Percentiles rank a stretch among this genome's conserved stretches.
phyloP scores from a whole-genome alignment of 257 asterid species.

The Linaria vulgaris region DNA sequence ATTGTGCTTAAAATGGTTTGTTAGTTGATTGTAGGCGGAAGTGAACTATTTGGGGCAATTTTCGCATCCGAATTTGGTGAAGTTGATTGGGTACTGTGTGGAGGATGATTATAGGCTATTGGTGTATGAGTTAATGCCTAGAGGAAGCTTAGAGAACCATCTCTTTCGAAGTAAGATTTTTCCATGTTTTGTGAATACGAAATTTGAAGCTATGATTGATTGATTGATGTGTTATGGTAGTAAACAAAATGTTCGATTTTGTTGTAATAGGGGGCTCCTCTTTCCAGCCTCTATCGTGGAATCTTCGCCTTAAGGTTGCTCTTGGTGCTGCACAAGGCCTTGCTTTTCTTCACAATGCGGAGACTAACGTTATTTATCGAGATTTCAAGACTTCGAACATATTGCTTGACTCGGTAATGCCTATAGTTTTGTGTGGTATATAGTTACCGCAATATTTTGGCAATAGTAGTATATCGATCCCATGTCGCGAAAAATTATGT shows the following conservation, averaged over 20 bases:
- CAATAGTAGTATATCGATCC: constrained; percentile 1
- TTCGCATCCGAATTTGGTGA: constrained; percentile 61
- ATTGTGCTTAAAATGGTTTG: neutral
- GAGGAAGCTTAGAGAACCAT: constrained; percentile 71
- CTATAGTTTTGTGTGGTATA: neutral
- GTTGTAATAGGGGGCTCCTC: constrained; percentile 75
- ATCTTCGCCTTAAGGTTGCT: constrained; percentile 80
- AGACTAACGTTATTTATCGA: constrained; percentile 77
- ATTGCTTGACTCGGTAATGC: constrained; percentile 85
- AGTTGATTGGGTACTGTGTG: constrained; percentile 57
- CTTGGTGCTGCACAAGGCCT: constrained; percentile 91
- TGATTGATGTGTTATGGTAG: neutral
- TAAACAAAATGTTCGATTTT: neutral
- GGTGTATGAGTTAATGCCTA: constrained; percentile 62
- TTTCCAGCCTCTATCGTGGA: constrained; percentile 92
- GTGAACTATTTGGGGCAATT: constrained; percentile 62
- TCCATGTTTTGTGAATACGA: constrained; percentile 1
- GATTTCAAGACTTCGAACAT: constrained; percentile 87
- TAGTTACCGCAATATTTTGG: neutral
- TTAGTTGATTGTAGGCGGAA: constrained; percentile 43
- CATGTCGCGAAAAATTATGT: neutral
- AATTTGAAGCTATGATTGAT: neutral
- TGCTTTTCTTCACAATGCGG: constrained; percentile 82
- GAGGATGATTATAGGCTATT: constrained; percentile 60
- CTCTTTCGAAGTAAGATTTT: constrained; percentile 61